Evolutionary conservation across 2,329 filamentous ascomycete genomes (phyloP).

Genomic region (Colletotrichum tabaci): DNA sequence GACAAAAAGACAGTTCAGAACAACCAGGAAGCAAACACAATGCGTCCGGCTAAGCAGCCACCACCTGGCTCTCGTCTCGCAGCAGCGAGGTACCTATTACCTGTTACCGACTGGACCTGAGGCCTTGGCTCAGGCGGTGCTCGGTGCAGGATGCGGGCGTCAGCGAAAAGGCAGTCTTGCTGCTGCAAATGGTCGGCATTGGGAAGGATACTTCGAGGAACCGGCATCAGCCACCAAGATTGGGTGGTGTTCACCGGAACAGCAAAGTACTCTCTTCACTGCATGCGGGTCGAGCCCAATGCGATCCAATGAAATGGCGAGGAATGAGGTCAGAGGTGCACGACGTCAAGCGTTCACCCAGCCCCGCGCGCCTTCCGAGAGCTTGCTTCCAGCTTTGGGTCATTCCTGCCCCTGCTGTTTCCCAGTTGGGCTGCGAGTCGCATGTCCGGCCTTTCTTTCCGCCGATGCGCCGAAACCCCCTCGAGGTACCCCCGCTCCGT

Average conservation of each 20-base stretch:
- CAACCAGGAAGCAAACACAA: constrained; percentile 8
- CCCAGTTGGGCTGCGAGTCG: neutral
- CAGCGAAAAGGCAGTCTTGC: constrained; percentile 14
- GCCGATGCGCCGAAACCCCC: constrained; percentile 27
- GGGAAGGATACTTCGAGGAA: neutral
- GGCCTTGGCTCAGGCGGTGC: constrained; percentile 35
- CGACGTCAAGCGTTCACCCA: constrained; percentile 7
- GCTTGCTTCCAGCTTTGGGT: constrained; percentile 2
- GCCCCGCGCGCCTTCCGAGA: constrained; percentile 35
- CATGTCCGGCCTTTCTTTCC: constrained; percentile 31
- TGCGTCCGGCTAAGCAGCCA: constrained; percentile 22
- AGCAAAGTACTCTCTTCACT: constrained; percentile 35
- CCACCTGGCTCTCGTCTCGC: constrained; percentile 12
- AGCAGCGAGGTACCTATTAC: neutral
- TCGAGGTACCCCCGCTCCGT: constrained; percentile 14
- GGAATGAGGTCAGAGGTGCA: constrained; percentile 37
- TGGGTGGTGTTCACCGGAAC: neutral
- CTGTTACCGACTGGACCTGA: constrained; percentile 8
- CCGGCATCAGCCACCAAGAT: neutral
- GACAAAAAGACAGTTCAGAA: neutral
- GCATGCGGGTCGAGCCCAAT: constrained; percentile 31
- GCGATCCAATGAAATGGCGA: constrained; percentile 31
- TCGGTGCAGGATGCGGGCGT: constrained; percentile 36
- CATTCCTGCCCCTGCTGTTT: constrained; percentile 1
- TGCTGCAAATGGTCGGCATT: constrained; percentile 8